These are phyloP conservation scores for Coniochaeta ligniaria DNA, from an alignment of 2,329 filamentous ascomycete genomes.

Conservation along the genomic window DNA sequence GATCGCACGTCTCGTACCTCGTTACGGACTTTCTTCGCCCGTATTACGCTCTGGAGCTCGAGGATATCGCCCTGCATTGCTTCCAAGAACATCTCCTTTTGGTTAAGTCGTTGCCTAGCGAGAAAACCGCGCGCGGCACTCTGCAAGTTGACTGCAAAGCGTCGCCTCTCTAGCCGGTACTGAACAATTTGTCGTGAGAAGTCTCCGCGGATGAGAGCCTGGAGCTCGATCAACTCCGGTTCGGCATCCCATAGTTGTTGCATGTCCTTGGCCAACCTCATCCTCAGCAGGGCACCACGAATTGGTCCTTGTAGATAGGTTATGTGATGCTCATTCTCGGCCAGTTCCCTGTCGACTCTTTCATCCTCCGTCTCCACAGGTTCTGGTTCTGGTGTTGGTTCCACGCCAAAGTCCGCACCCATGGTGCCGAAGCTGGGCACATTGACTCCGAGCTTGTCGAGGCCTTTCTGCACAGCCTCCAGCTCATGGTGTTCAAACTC, in stretches of 20 bases:
- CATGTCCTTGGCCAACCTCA: slow-evolving; percentile 77
- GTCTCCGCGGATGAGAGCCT: slow-evolving; percentile 80
- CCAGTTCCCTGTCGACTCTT: slow-evolving; percentile 72
- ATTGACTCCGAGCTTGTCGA: slow-evolving; percentile 88
- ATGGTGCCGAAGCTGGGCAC: slow-evolving; percentile 99
- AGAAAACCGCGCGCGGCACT: slow-evolving; percentile 70
- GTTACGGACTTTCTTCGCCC: slow-evolving; percentile 58
- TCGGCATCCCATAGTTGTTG: slow-evolving; percentile 85
- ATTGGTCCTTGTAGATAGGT: slow-evolving; percentile 81
- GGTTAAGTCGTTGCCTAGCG: slow-evolving; percentile 54
- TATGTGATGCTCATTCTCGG: slow-evolving; percentile 65
- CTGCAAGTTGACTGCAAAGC: slow-evolving; percentile 74
- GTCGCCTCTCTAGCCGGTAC: slow-evolving; percentile 77
- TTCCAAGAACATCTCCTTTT: slow-evolving; percentile 62
- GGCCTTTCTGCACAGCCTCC: slow-evolving; percentile 91
- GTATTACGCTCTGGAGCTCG: slow-evolving; percentile 73
- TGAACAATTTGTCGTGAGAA: slow-evolving; percentile 76
- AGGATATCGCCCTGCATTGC: slow-evolving; percentile 65
- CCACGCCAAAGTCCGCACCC: slow-evolving; percentile 89
- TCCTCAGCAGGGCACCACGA: slow-evolving; percentile 69
- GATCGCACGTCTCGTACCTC: slow-evolving; percentile 48
- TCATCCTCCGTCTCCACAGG: slow-evolving; percentile 88
- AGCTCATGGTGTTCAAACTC: slow-evolving; percentile 97
- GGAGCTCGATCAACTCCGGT: slow-evolving; percentile 69
- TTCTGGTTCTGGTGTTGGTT: slow-evolving; percentile 58